Conservation (phyloP, 495 filamentous ascomycete genomes). For the Aspergillus leporis region DNA sequence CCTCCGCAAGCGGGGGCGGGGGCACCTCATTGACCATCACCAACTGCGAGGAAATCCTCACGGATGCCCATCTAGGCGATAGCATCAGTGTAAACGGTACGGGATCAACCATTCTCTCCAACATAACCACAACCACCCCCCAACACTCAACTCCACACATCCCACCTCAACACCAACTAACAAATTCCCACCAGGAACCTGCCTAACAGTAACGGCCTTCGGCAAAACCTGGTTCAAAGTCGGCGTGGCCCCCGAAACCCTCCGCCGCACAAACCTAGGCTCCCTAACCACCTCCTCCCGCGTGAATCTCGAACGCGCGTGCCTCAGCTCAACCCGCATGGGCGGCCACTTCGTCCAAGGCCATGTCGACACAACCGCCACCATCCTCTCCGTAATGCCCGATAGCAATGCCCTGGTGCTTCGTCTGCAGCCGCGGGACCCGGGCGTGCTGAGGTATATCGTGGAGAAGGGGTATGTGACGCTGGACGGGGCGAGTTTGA, state of each 20-base stretch:
- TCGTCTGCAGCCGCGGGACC: constrained; percentile 71
- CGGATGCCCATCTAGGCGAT: constrained; percentile 83
- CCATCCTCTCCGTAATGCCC: constrained; percentile 62
- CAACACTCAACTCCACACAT: background rate
- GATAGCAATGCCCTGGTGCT: constrained; percentile 90
- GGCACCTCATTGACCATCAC: constrained; percentile 90
- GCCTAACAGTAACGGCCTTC: constrained; percentile 89
- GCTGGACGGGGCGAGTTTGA: constrained; percentile 95
- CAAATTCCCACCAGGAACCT: constrained; percentile 53
- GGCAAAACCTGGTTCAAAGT: constrained; percentile 75
- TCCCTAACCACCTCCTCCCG: constrained; percentile 52
- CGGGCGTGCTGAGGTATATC: constrained; percentile 71
- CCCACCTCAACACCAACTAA: background rate
- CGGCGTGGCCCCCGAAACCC: constrained; percentile 92
- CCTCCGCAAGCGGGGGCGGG: constrained; percentile 63
- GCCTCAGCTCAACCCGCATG: constrained; percentile 86
- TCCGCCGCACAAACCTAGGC: constrained; percentile 93
- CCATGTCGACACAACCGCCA: constrained; percentile 88
- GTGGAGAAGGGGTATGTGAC: constrained; percentile 97
- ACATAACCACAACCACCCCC: background rate
- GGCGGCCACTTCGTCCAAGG: constrained; percentile 74
- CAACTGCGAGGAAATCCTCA: constrained; percentile 70
- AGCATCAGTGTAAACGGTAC: constrained; percentile 89
- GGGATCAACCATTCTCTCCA: too few relatives aligned
- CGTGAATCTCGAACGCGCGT: constrained; percentile 94